Percentiles rank a stretch among this genome's conserved stretches.
These are phyloP conservation scores for Diutina scorzettiae DNA, from an alignment of 1,139 yeast genomes.

Conservation along the genomic window DNA sequence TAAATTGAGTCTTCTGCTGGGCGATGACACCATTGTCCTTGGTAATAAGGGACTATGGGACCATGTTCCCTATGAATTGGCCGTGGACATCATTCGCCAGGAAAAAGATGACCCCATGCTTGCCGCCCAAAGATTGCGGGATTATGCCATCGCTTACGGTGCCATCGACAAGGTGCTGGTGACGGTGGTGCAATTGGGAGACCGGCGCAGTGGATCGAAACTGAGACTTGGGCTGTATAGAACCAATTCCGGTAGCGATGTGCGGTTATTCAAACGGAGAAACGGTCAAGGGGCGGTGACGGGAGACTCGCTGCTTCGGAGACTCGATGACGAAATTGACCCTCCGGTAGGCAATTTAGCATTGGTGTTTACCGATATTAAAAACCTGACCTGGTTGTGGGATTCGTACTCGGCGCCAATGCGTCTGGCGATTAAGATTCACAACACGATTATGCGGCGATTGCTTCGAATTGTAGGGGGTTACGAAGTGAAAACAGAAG, in stretches of 20 bases:
- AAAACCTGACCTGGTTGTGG: constrained; percentile 89
- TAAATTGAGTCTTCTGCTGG: constrained; percentile 46
- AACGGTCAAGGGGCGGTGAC: constrained; percentile 38
- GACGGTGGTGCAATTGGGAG: constrained; percentile 59
- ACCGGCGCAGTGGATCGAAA: constrained; percentile 17
- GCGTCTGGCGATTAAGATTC: constrained; percentile 94
- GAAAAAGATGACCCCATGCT: constrained; percentile 76
- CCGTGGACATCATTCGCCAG: constrained; percentile 82
- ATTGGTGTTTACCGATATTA: constrained; percentile 93
- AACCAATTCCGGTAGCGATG: constrained; percentile 15
- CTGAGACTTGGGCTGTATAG: not conserved
- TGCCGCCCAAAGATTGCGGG: constrained; percentile 90
- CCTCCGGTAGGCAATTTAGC: constrained; percentile 95
- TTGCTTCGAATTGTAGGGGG: constrained; percentile 90
- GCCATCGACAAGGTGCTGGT: constrained; percentile 76
- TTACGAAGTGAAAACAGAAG: constrained; percentile 97
- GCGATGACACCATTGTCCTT: constrained; percentile 77
- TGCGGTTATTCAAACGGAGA: constrained; percentile 39
- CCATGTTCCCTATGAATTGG: constrained; percentile 66
- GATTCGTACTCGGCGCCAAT: constrained; percentile 86
- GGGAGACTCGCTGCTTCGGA: constrained; percentile 72
- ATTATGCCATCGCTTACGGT: constrained; percentile 90
- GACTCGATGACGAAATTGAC: constrained; percentile 82
- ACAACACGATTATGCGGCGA: constrained; percentile 88
- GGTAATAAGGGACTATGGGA: constrained; percentile 87